Evolutionary conservation across 2,329 filamentous ascomycete species (phyloP).

Genomic region (Pseudopyricularia cyperi): DNA sequence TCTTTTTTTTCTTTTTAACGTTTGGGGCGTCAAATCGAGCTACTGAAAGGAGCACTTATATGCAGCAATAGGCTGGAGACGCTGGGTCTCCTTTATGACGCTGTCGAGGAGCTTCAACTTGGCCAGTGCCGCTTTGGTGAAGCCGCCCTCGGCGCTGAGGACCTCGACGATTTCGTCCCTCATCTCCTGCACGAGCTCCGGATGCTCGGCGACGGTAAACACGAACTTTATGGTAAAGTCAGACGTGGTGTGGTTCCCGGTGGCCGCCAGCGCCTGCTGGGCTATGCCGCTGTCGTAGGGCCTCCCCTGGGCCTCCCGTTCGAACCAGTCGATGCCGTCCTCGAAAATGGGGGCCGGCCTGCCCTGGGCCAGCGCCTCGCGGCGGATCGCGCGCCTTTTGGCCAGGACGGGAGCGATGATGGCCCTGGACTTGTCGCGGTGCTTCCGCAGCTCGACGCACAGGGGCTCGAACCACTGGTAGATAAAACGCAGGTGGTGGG

Average conservation of each 20-base stretch:
- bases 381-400: slow-evolving; percentile 9
- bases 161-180: slow-evolving; percentile 34
- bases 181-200: slow-evolving; percentile 35
- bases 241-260: slow-evolving; percentile 1
- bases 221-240: slow-evolving; percentile 1
- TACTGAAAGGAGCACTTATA: not conserved
- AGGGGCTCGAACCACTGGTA: slow-evolving; percentile 30
- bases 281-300: not conserved
- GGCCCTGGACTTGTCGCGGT: slow-evolving; percentile 19
- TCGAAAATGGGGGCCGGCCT: not conserved
- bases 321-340: slow-evolving; percentile 2
- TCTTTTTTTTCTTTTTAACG: too few relatives aligned
- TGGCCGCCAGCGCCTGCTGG: not conserved
- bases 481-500: slow-evolving; percentile 23
- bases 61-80: slow-evolving; percentile 14
- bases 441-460: slow-evolving; percentile 16
- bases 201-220: slow-evolving; percentile 30
- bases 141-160: slow-evolving; percentile 17
- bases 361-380: not conserved
- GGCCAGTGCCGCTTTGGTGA: slow-evolving; percentile 14
- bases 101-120: slow-evolving; percentile 20
- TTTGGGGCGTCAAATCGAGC: too few relatives aligned
- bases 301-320: slow-evolving; percentile 1
- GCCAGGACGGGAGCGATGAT: slow-evolving; percentile 17
- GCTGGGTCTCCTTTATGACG: slow-evolving; percentile 18